Evolutionary conservation across 2,329 filamentous ascomycete genomes (phyloP), one percentile per base, ranked within the genome.

Genomic region (Tolypocladium album): DNA sequence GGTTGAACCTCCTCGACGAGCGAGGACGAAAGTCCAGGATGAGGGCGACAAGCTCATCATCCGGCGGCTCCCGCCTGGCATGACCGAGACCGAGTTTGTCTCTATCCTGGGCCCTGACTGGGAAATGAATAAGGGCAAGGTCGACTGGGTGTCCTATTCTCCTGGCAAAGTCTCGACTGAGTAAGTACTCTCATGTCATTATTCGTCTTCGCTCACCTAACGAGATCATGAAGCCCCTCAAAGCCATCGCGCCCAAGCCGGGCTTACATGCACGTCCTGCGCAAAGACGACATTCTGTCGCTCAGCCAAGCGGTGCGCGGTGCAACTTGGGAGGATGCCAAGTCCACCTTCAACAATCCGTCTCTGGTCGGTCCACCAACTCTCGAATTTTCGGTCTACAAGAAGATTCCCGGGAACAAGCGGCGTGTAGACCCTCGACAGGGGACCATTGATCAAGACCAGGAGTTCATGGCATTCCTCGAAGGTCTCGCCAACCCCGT

Each of bases 401-500:
- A 90, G 65, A 92, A 92, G 68, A 83, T 91, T 1, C 91, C 93
- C 1, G 84, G 84, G 61, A 83, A 81, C 42, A 90, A 90, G 71
- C 84, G 84, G 57, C 86, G 91, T 40, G 84, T 85, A 59, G 94
- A 99, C 77, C 85, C 86, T 58, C 87, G 92, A 17, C 90, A 96
- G 71, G 94, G 93, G 58, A 96, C 92, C 3, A 97, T 99, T 65
- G 94, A 99, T 68, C 92, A 96, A 71, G 94, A 99, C 69, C 86
- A 90, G 0, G 94, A 97, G 67, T 99, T 97, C 67, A 95, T 97
- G 78, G 86, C 87, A 34, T 99, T 97, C 71, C 81, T 99, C 9
- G 89, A 95, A 71, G 88, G 84, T 59, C 81, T 97, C 55, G 95
- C 92, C 1, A 91, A 95, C 66, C 83, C 83, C 1, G 73, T 74